Evolutionary conservation across 768 basidiomycete genomes (phyloP).

Genomic region (Pulveroboletus sp.): DNA sequence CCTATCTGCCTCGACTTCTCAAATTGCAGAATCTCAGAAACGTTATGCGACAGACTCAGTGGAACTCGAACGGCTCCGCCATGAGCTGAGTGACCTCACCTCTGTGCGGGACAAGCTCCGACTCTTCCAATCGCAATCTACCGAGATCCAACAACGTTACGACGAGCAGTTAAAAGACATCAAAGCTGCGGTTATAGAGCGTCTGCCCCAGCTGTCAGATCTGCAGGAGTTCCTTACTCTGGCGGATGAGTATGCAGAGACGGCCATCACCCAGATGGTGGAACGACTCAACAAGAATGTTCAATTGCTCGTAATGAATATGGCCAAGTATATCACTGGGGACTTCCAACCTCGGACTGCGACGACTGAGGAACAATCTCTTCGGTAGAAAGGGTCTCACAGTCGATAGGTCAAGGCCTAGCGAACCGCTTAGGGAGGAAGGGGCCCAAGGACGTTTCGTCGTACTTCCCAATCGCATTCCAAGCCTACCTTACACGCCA

Average conservation of each 20-base stretch:
- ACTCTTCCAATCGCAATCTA: too few species aligned
- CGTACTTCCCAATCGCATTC: slow-evolving; percentile 10
- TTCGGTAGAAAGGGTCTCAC: not conserved
- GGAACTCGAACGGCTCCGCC: not conserved
- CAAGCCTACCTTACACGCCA: slow-evolving; percentile 2
- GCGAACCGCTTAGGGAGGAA: not conserved
- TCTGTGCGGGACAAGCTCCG: too few species aligned
- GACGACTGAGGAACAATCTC: too few species aligned
- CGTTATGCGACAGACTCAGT: not conserved
- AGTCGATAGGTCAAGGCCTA: not conserved
- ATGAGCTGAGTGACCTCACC: too few species aligned
- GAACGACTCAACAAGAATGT: slow-evolving; percentile 9
- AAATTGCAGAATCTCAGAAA: not conserved
- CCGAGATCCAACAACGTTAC: too few species aligned
- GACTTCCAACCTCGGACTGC: too few species aligned
- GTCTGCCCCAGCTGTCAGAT: too few species aligned
- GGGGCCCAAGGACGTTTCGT: not conserved
- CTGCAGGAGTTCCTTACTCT: not conserved
- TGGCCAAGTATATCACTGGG: slow-evolving; percentile 4
- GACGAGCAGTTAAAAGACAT: too few species aligned
- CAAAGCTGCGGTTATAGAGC: too few species aligned
- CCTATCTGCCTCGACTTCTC: not conserved
- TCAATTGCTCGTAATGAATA: slow-evolving; percentile 4
- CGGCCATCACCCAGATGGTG: slow-evolving; percentile 2
- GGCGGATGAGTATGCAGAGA: slow-evolving; percentile 10